phyloP scores from a whole-genome alignment of 305 asterid species.

The Lippia alba region DNA sequence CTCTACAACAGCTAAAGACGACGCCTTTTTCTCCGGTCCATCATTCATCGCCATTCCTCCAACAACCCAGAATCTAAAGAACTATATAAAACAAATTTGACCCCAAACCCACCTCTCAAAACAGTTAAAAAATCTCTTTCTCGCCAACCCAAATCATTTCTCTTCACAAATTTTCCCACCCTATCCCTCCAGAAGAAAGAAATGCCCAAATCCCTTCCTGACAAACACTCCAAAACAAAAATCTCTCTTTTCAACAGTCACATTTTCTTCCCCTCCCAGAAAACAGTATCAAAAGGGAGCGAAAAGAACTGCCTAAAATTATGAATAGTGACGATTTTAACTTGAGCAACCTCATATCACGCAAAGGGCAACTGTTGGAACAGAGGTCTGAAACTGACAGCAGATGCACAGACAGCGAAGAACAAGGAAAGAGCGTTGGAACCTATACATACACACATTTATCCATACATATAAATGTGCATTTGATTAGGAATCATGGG shows the following conservation, averaged over 20 bases:
- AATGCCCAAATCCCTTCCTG: slow-evolving; percentile 31
- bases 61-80: slow-evolving; percentile 22
- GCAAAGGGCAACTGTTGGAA: slow-evolving; percentile 42
- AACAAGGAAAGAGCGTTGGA: slow-evolving; percentile 36
- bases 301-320: slow-evolving; percentile 29
- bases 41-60: slow-evolving; percentile 62
- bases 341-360: too few species aligned
- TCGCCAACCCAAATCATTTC: slow-evolving; percentile 37
- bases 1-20: slow-evolving; percentile 75
- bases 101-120: slow-evolving; percentile 23
- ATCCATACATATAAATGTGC: slow-evolving; percentile 1
- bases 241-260: slow-evolving; percentile 34
- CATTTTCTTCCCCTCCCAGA: slow-evolving; percentile 35
- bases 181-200: slow-evolving; percentile 30
- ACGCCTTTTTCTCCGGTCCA: slow-evolving; percentile 52
- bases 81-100: neutral
- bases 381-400: slow-evolving; percentile 54
- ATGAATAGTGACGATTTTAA: too few species aligned
- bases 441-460: slow-evolving; percentile 18
- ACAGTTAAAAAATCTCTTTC: slow-evolving; percentile 30
- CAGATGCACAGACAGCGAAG: slow-evolving; percentile 45
- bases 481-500: slow-evolving; percentile 36
- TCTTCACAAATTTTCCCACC: slow-evolving; percentile 30
- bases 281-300: slow-evolving; percentile 36
- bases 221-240: slow-evolving; percentile 36